Base-by-base conservation (phyloP, 129 eudicot genomes). In the Lactuca saligna region DNA sequence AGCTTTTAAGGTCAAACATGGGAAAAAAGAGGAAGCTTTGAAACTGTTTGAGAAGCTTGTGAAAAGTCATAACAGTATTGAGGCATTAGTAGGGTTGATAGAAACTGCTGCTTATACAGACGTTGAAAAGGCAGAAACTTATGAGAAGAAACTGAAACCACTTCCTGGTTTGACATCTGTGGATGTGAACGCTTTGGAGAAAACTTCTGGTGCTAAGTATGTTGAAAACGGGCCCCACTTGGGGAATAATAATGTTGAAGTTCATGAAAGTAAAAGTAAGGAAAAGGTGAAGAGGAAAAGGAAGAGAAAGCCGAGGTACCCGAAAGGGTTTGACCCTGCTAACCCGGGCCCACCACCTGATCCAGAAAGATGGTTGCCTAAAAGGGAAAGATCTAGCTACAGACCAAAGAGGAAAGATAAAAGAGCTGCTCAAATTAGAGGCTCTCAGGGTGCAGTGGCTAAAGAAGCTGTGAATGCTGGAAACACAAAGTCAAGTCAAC, bases 341-440 rank as follows among this genome's bases (percentile, higher is more conserved):
- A 87, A 91, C 57, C 97, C 97, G 1, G 96, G 97, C 17, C 97
- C 96, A n/a, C 90, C 86, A 55, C 96, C 98, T 2, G 98, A 92
- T 61, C 96, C 96, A 4, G 96, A 88, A 58, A 79, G 96, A 66
- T 92, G 96, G 98, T 72, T 92, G 59, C 98, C 98, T 10, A 88
- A 78, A 83, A 77, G 96, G 77, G 98, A 92, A 79, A 84, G 98
- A 64, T 92, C 98, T 15, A 86, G 88, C 78, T 92, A 70, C 77
- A 84, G 95, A 79, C 98, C 96, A 5, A 84, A 84, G 80, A 83
- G 96, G 74, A 92, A 92, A 83, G 98, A 89, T 76, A 92, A 86
- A 83, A 76, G 95, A 56, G 84, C 84, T 4, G 97, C 96, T 72
- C 94, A 91, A 62, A 63, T 86, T 33, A 79, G 98, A 80, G 98